Evolutionary conservation across 139 green algal genomes (phyloP), one percentile per base, ranked within the genome.

Genomic region (Micractinium conductrix): DNA sequence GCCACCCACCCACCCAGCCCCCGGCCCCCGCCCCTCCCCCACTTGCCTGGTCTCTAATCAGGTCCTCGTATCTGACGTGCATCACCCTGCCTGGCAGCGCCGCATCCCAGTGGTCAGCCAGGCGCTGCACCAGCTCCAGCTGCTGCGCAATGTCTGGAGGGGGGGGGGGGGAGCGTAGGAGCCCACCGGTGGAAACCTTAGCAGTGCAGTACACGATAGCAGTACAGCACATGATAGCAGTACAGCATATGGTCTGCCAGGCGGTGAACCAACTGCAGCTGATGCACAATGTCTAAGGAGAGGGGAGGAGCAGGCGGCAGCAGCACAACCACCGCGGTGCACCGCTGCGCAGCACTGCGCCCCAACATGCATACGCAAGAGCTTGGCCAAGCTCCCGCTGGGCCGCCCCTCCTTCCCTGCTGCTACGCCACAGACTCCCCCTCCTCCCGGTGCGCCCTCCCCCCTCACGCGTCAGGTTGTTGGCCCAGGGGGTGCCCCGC

Each of bases 401-500:
- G n/a, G n/a, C n/a, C n/a, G n/a, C n/a, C n/a, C n/a, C n/a, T n/a
- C n/a, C n/a, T n/a, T n/a, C 17, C 53, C 40, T 74, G 24, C 33
- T 8, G 24, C 16, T 2, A 74, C 33, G 5, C 12, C 70, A 12
- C 75, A 78, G 73, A 55, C 37, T 78, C 74, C 19, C 19, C 5
- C 60, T 12, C 37, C 28, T 37, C 37, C n/a, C n/a, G n/a, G n/a
- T n/a, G n/a, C n/a, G n/a, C n/a, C n/a, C n/a, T n/a, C n/a, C n/a
- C n/a, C n/a, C 4, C 79, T 48, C 70, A 87, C 38, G 38, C 53
- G 45, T n/a, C 28, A 95, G 83, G 70, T 93, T 79, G 84, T 88
- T 93, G 0, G 92, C 87, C 93, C 93, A 96, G 5, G 88, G 70
- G 22, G 91, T 80, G 9, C 89, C 90, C 1, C 84, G 71, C 69